phyloP scores from a whole-genome alignment of 768 basidiomycete genomes.

The Tubosaeta sp. region DNA sequence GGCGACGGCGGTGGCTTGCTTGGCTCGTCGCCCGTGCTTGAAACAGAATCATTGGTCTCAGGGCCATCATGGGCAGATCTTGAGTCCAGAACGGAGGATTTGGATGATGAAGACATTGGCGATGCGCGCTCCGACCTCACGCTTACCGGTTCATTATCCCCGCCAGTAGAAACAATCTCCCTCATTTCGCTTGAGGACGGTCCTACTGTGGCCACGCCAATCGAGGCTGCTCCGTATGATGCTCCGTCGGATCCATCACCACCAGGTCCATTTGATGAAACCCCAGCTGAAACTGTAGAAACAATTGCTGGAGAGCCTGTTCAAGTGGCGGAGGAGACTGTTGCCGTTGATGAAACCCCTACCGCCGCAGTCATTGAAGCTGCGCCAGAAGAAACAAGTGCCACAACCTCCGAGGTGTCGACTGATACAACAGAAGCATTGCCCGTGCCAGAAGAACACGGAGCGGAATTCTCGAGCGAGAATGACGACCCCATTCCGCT shows the following conservation, averaged over 20 bases:
- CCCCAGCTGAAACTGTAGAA: slow-evolving; percentile 6
- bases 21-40: slow-evolving; percentile 6
- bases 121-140: slow-evolving; percentile 22
- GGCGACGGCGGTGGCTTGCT: slow-evolving; percentile 12
- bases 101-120: slow-evolving; percentile 22
- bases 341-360: background rate
- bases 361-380: slow-evolving; percentile 4
- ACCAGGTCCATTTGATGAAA: slow-evolving; percentile 2
- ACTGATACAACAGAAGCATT: slow-evolving; percentile 4
- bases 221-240: background rate
- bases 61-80: slow-evolving; percentile 12
- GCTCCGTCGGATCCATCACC: background rate
- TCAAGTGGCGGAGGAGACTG: slow-evolving; percentile 3
- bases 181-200: slow-evolving; percentile 25
- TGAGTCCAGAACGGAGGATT: slow-evolving; percentile 13
- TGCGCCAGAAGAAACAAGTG: slow-evolving; percentile 5
- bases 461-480: slow-evolving; percentile 7
- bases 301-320: slow-evolving; percentile 6
- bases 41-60: slow-evolving; percentile 8
- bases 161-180: slow-evolving; percentile 24
- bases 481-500: background rate
- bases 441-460: slow-evolving; percentile 2
- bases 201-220: background rate
- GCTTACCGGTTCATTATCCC: slow-evolving; percentile 19
- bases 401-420: slow-evolving; percentile 1